These are phyloP conservation scores for Penicillium sp. DNA, from an alignment of 2,329 filamentous ascomycete genomes.

Conservation along the genomic window DNA sequence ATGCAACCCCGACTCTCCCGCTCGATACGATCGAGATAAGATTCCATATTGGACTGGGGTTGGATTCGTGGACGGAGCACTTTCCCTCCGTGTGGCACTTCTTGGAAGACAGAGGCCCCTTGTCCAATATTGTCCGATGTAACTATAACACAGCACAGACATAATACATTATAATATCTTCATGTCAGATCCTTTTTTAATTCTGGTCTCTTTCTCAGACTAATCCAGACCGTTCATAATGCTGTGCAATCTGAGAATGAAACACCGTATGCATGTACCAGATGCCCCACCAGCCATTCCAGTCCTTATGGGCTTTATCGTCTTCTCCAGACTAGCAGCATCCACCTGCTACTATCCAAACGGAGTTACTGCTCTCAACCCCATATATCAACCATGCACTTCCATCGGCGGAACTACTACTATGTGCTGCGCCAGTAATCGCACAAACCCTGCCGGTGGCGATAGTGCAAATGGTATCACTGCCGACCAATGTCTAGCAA, in stretches of 20 bases:
- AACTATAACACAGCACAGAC: neutral
- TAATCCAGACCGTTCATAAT: no score
- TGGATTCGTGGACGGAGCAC: neutral
- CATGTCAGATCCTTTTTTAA: no score
- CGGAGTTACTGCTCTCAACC: neutral
- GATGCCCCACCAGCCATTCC: no score
- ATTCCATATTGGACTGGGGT: neutral
- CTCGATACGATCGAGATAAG: neutral
- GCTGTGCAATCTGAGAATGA: no score
- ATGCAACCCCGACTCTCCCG: neutral
- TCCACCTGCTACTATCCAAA: neutral
- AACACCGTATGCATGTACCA: no score
- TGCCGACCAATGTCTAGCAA: slow-evolving; percentile 1
- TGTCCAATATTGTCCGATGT: neutral
- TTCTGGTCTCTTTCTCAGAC: no score
- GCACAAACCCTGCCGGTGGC: slow-evolving; percentile 1
- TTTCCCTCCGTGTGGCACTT: neutral
- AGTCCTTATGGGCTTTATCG: no score
- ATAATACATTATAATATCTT: neutral
- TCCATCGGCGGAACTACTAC: neutral
- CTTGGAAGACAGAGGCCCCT: neutral
- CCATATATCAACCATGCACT: slow-evolving; percentile 1
- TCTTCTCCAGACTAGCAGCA: neutral
- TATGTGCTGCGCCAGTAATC: slow-evolving; percentile 5
- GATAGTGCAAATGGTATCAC: neutral